Base-by-base conservation (phyloP, 2,329 filamentous ascomycete species). In the Aspergillus ruber region DNA sequence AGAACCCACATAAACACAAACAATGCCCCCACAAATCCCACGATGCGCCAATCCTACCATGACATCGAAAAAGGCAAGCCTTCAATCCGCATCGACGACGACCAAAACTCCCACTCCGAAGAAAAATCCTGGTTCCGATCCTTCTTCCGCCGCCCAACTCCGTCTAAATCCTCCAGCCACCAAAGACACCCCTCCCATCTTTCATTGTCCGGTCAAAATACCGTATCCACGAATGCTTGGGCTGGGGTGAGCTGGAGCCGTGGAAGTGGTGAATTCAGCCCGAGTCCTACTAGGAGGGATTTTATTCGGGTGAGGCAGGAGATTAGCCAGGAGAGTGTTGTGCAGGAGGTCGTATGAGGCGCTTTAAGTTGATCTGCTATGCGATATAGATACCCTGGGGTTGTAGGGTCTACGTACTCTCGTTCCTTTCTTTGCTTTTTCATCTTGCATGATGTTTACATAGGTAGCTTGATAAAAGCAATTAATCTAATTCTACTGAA, bases 241-340 rank as follows among this genome's bases (percentile, higher is more conserved):
- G 65, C 64, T 3, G 59, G 53, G 1, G 53, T 47, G 27, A 61
- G 54, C 17, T 51, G 51, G 39, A 60, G 52, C n/a, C 55, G 57
- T 8, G 47, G 47, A 1, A 65, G 60, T 33, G 50, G 51, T 36
- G 62, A 65, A 17, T 43, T 57, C 17, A 51, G 49, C 0, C 32
- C 27, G 10, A 45, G 45, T 2, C 46, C 53, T n/a, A 23, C 29
- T 4, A 47, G 32, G 23, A 51, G 50, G 10, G 56, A 57, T 13
- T 57, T 58, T 25, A 67, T 68, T 43, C 59, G 56, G 29, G 56
- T 68, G 5, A 64, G 61, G 48, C 64, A 63, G 42, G 61, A 65
- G 2, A 65, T 68, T 35, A 58, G 52, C 35, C 65, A 67, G 51
- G 56, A 65, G 48, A 64, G 57, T 17, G 60, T 65, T 51, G 10